Base-by-base conservation (phyloP, 345 rosid species). In the Microcos paniculata region DNA sequence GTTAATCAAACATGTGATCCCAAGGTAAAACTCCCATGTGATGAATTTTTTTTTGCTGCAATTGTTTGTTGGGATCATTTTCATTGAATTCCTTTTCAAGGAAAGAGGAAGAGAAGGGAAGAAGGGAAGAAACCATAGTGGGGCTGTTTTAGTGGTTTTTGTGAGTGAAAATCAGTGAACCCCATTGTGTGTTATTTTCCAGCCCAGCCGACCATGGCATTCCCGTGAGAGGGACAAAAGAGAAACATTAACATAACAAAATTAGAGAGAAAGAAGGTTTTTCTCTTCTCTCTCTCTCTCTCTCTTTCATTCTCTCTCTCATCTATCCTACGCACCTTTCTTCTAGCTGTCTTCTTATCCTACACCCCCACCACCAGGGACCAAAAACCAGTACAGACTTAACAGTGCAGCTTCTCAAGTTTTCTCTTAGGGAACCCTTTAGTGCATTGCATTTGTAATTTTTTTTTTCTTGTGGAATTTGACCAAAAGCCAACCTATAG, bases 131-230 rank as follows among this genome's bases (percentile, higher is more conserved):
- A 61, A 71, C 64, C 64, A 58, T 69, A 31, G 80, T 74, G 78
- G 80, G 76, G 74, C 53, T 70, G 48, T 55, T 76, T 76, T 62
- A 79, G 72, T 71, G 78, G 61, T 35, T 40, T 31, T 53, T 75
- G 40, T 18, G 55, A 56, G 67, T 58, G 40, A 43, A 38, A 70
- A 64, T 80, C 85, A 72, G 75, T 80, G 85, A 76, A 82, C 81
- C 59, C 77, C 76, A 77, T 51, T 49, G 23, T 69, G 58, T 46
- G 28, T 24, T 15, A 45, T 79, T 82, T 83, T 80, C 80, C 91
- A 83, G 86, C 91, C 85, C 85, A 76, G 76, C 86, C 72, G 84
- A 84, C 87, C 86, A 87, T 81, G 92, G 85, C 88, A 86, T 73
- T 82, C 87, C 82, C 87, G 80, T 88, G 94, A 89, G 82, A 84